Evolutionary conservation across 2,329 filamentous ascomycete genomes (phyloP).

Genomic region (Nothomitra cinnamomea): DNA sequence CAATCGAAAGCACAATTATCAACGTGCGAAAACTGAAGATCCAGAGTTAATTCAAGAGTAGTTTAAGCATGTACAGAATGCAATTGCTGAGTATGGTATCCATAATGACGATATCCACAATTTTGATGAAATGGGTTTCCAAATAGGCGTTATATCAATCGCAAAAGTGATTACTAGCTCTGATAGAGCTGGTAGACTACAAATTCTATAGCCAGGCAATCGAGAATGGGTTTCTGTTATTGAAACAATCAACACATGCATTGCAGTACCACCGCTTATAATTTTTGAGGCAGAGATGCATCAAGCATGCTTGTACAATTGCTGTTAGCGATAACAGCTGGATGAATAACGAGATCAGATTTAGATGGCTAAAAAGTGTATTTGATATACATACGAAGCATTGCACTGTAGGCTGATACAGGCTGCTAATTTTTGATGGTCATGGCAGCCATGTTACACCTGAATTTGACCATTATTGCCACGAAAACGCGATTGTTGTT

Average conservation of each 20-base stretch:
- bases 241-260: constrained; percentile 8
- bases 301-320: not conserved
- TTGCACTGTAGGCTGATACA: not conserved
- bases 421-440: not conserved
- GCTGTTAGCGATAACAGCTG: constrained; percentile 17
- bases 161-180: constrained; percentile 5
- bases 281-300: not conserved
- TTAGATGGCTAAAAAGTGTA: constrained; percentile 16
- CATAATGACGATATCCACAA: constrained; percentile 8
- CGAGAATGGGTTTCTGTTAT: constrained; percentile 11
- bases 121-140: constrained; percentile 10
- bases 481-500: constrained; percentile 21
- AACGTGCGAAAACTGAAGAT: not conserved
- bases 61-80: not conserved
- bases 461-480: constrained; percentile 20
- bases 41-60: not conserved
- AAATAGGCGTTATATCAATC: constrained; percentile 8
- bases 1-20: not conserved
- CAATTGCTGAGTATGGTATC: no score
- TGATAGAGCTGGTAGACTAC: constrained; percentile 6
- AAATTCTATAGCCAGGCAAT: constrained; percentile 9
- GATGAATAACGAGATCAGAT: constrained; percentile 20
- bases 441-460: no score
- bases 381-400: not conserved
- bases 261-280: constrained; percentile 5